A percentile compares a stretch with the other conserved stretches of the same genome.
These are phyloP conservation scores for Diphasiastrum complanatum DNA, from an alignment of 83 land plant species.

Conservation along the genomic window DNA sequence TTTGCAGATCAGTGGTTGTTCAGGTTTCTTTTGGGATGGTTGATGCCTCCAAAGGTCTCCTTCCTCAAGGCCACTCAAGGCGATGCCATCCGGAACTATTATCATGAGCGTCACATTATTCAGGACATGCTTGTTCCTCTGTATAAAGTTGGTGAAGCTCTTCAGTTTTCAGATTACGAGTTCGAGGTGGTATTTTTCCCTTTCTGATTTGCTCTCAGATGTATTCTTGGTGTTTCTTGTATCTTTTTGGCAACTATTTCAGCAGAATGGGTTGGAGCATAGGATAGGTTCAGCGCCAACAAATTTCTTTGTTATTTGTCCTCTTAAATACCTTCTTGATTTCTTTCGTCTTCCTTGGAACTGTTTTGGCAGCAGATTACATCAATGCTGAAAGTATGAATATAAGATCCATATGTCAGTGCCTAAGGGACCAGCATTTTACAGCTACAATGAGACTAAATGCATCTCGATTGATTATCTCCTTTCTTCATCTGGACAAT, in stretches of 20 bases:
- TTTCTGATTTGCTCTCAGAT: not conserved
- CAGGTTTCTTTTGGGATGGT: constrained; percentile 77
- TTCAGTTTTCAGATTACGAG: constrained; percentile 73
- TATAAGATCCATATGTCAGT: too few species aligned
- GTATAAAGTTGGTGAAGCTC: constrained; percentile 81
- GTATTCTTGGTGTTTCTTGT: not conserved
- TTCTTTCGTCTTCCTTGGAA: too few species aligned
- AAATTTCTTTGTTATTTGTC: too few species aligned
- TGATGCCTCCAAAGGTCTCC: constrained; percentile 98
- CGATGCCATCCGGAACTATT: constrained; percentile 92
- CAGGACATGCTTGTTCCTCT: constrained; percentile 95
- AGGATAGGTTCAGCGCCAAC: too few species aligned
- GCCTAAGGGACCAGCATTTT: not conserved
- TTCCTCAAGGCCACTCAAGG: constrained; percentile 90
- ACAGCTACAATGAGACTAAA: not conserved
- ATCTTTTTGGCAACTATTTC: not conserved
- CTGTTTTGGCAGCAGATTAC: too few species aligned
- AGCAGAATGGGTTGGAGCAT: not conserved
- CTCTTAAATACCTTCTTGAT: too few species aligned
- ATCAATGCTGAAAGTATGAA: too few species aligned
- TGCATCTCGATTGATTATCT: not conserved
- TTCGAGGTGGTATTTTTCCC: constrained; percentile 61
- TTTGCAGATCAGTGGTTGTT: constrained; percentile 96
- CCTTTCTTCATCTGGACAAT: not conserved
- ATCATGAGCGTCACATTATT: constrained; percentile 88